Conservation (phyloP, 768 basidiomycete species). For the Boletus reticulatus region DNA sequence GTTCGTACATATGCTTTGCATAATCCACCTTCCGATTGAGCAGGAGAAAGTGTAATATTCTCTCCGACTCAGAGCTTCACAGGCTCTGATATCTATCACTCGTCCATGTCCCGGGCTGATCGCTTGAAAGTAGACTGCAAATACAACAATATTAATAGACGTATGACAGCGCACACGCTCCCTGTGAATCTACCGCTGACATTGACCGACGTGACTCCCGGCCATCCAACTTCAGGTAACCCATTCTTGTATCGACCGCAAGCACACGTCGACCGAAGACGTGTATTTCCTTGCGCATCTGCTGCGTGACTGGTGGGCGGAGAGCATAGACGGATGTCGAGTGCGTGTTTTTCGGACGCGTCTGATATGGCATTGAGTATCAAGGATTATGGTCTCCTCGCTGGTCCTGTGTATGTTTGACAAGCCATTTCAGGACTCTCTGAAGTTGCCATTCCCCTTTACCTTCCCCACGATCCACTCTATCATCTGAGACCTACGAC, state of each 20-base stretch:
- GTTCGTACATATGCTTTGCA: too few species aligned
- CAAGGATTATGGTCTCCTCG: constrained; percentile 8
- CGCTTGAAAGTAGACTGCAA: too few species aligned
- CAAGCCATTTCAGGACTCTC: too few species aligned
- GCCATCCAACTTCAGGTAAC: constrained; percentile 32
- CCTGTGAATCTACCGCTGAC: background rate
- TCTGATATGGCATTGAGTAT: constrained; percentile 12
- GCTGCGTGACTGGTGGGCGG: constrained; percentile 45
- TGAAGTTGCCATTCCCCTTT: too few species aligned
- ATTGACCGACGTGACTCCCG: background rate
- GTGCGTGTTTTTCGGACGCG: constrained; percentile 11
- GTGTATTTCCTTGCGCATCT: constrained; percentile 53
- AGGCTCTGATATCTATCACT: too few species aligned
- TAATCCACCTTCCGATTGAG: too few species aligned
- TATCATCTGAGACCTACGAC: too few species aligned
- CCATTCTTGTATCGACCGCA: constrained; percentile 51
- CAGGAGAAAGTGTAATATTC: too few species aligned
- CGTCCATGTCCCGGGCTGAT: too few species aligned
- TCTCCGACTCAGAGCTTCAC: too few species aligned
- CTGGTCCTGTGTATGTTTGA: background rate
- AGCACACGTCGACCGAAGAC: constrained; percentile 50
- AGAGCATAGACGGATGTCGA: constrained; percentile 17
- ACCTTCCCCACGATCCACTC: too few species aligned
- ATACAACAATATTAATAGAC: too few species aligned
- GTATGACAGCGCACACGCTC: background rate